Evolutionary conservation across 139 green algal genomes (phyloP), one percentile per base, ranked within the genome.

Genomic region (Ettlia oleoabundans): DNA sequence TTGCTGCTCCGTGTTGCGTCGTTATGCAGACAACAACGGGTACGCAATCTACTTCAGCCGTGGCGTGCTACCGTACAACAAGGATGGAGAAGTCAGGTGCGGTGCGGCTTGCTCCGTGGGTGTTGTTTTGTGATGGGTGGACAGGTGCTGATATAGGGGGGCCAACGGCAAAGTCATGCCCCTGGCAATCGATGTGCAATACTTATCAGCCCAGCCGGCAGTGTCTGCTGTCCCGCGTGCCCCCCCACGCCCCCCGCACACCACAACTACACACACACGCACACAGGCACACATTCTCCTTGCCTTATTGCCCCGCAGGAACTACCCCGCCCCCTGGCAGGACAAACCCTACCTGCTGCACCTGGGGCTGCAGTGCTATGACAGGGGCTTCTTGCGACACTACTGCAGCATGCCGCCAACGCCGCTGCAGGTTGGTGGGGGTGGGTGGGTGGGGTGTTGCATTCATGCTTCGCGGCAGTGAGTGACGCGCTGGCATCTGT

Each of bases 11-110:
- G 82, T 93, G 47, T 58, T 58, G 47, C 47, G 13, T 58, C 47
- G 13, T 15, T 58, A 15, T 13, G 41, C 84, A 22, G 92, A 96
- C 61, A 42, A 78, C 28, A 58, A 92, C 5, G 92, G 91, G 64
- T 93, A 92, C 69, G 92, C 92, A 8, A 86, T 96, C 52, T 96
- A 96, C 86, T 95, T 95, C 80, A 91, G 82, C 24, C 75, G 92
- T 1, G 91, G 91, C 4, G 51, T 94, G 66, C 85, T 96, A 28
- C 92, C 92, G 24, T 53, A 85, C 86, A 96, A 95, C 91, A 95
- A 94, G 84, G 76, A 88, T 3, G 90, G 86, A 19, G 41, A 66
- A 2, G 70, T 90, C 24, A 71, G 68, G 67, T 79, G 38, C 0
- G 65, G n/a, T n/a, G 4, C 18, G 28, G n/a, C n/a, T n/a, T 62